Percentiles rank a stretch among this genome's conserved stretches.
These are phyloP conservation scores for Neopestalotiopsis sp. DNA, from an alignment of 2,329 filamentous ascomycete species.

Conservation along the genomic window DNA sequence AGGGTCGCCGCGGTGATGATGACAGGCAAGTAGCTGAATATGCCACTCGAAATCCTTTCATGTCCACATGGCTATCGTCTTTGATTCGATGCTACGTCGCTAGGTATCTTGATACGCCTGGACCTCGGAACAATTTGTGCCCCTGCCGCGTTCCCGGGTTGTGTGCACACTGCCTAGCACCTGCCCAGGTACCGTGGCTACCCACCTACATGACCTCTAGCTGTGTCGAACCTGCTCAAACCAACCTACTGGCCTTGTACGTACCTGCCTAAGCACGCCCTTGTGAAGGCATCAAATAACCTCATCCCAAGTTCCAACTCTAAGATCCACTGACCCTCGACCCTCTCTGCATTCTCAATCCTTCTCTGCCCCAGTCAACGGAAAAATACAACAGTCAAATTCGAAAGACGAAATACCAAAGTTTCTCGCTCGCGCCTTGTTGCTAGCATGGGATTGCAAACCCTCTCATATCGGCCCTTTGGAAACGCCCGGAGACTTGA, in stretches of 20 bases:
- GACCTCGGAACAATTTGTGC: slow-evolving; percentile 2
- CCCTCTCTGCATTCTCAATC: background rate
- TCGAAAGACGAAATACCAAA: background rate
- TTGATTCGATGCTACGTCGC: background rate
- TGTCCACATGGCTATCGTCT: background rate
- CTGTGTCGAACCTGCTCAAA: background rate
- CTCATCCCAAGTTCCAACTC: background rate
- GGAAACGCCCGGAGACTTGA: background rate
- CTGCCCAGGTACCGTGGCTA: too few species aligned
- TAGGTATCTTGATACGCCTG: background rate
- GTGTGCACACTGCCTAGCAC: too few species aligned
- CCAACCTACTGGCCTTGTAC: too few species aligned
- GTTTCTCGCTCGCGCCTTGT: background rate
- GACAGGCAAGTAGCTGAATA: too few species aligned
- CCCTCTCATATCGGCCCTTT: slow-evolving; percentile 10
- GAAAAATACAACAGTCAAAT: slow-evolving; percentile 5
- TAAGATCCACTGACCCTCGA: background rate
- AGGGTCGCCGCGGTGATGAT: too few species aligned
- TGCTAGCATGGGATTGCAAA: slow-evolving; percentile 9
- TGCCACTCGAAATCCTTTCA: too few species aligned
- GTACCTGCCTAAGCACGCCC: background rate
- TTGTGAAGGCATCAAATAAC: slow-evolving; percentile 6
- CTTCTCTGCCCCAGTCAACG: slow-evolving; percentile 3
- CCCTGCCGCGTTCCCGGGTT: background rate
- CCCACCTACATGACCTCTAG: background rate